These are phyloP conservation scores for Trebouxia gelatinosa DNA, from an alignment of 163 green algal genomes.

Conservation along the genomic window DNA sequence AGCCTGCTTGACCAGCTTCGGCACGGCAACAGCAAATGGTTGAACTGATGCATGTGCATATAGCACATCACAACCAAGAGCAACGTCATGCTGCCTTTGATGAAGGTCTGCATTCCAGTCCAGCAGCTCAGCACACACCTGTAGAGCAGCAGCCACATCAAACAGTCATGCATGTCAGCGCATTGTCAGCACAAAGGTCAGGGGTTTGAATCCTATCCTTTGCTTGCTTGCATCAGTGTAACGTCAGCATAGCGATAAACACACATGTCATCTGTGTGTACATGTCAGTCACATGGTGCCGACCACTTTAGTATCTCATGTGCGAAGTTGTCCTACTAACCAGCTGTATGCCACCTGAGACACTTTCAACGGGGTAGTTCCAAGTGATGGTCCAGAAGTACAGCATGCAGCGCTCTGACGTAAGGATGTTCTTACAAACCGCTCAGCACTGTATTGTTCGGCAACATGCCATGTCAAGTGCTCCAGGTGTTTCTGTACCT, in stretches of 20 bases:
- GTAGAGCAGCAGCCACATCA: background rate
- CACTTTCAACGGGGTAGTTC: no score
- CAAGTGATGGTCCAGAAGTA: no score
- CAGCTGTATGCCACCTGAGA: no score
- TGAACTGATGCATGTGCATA: conserved; percentile 79
- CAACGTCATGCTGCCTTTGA: conserved; percentile 62
- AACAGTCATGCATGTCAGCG: background rate
- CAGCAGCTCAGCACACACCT: conserved; percentile 51
- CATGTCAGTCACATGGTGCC: no score
- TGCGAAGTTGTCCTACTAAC: no score
- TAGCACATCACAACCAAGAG: conserved; percentile 86
- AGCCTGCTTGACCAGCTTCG: conserved; percentile 44
- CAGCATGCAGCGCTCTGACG: no score
- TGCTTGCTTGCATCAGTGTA: background rate
- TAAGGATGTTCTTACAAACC: no score
- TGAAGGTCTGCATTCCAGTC: conserved; percentile 54
- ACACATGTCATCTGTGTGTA: no score
- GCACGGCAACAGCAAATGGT: conserved; percentile 66
- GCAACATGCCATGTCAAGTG: no score
- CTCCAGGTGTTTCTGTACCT: no score
- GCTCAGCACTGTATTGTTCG: background rate
- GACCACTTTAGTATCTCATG: no score
- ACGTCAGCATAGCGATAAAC: background rate
- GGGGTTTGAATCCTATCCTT: background rate
- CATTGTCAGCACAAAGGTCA: background rate